phyloP scores from a whole-genome alignment of 345 rosid genomes.

The Citrus glauca region DNA sequence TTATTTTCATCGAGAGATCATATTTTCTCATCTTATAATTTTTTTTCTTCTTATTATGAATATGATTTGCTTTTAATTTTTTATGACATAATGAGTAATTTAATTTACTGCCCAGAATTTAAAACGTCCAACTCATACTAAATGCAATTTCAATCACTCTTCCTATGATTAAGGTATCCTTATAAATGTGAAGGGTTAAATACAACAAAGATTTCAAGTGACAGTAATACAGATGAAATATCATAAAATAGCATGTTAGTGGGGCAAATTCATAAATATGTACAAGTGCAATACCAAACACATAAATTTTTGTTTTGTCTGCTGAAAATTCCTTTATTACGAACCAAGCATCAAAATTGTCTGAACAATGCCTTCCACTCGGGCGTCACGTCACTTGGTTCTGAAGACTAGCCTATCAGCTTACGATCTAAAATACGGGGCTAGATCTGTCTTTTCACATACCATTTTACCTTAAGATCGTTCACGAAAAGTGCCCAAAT shows the following conservation, averaged over 20 bases:
- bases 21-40: not conserved
- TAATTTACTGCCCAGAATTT: not conserved
- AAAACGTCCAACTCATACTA: not conserved
- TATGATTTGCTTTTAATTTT: not conserved
- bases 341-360: slow-evolving; percentile 11
- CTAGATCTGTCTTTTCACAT: not conserved
- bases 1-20: not conserved
- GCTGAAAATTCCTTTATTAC: slow-evolving; percentile 15
- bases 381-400: not conserved
- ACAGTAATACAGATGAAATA: not conserved
- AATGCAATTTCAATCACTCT: not conserved
- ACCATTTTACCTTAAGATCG: not conserved
- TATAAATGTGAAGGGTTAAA: not conserved
- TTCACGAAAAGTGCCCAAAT: not conserved
- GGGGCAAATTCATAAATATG: not conserved
- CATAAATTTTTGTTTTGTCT: not conserved
- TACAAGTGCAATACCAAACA: not conserved
- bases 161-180: not conserved
- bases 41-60: not conserved
- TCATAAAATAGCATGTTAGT: not conserved
- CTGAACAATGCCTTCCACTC: not conserved
- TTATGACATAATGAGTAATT: not conserved
- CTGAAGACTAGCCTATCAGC: not conserved
- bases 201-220: no score
- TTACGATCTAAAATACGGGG: not conserved